A percentile compares a stretch with the other conserved stretches of the same genome.
Conservation (phyloP, 805 yeast genomes). For the Wickerhamomyces subpelliculosus region DNA sequence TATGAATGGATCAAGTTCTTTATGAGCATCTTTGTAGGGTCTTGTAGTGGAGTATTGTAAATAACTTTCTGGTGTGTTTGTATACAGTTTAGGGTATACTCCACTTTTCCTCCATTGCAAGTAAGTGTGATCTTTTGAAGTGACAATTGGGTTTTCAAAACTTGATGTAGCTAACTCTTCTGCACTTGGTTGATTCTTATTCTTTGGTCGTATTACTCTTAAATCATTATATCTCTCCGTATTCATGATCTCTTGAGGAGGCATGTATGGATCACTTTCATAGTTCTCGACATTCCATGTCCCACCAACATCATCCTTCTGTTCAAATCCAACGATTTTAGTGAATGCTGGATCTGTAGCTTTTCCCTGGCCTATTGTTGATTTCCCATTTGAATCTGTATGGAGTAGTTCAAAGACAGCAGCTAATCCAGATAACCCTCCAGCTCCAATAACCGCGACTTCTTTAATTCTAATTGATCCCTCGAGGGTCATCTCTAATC, state of each 20-base stretch:
- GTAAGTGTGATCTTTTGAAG: constrained; percentile 22
- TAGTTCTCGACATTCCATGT: constrained; percentile 30
- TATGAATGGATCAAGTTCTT: constrained; percentile 29
- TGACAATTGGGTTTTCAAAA: constrained; percentile 6
- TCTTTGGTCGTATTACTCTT: constrained; percentile 19
- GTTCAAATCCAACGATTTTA: constrained; percentile 37
- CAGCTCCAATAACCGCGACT: constrained; percentile 34
- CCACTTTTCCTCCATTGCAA: constrained; percentile 31
- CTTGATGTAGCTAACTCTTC: constrained; percentile 18
- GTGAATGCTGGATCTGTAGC: constrained; percentile 20
- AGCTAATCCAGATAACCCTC: constrained; percentile 34
- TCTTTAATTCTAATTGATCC: constrained; percentile 12
- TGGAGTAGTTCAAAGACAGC: constrained; percentile 27
- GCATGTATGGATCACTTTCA: constrained; percentile 15
- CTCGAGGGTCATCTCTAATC: not conserved
- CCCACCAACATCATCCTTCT: constrained; percentile 36
- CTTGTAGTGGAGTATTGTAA: constrained; percentile 29
- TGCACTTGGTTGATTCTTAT: constrained; percentile 6
- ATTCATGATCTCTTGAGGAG: constrained; percentile 26
- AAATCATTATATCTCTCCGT: constrained; percentile 29
- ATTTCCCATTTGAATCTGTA: constrained; percentile 22
- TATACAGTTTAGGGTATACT: constrained; percentile 28
- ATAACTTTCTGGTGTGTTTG: constrained; percentile 32
- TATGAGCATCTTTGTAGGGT: constrained; percentile 14
- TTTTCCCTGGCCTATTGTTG: constrained; percentile 12